A percentile compares a stretch with the other conserved stretches of the same genome.
These are phyloP conservation scores for Fragilariopsis cylindrus DNA, from an alignment of 108 stramenopile genomes.

Conservation along the genomic window DNA sequence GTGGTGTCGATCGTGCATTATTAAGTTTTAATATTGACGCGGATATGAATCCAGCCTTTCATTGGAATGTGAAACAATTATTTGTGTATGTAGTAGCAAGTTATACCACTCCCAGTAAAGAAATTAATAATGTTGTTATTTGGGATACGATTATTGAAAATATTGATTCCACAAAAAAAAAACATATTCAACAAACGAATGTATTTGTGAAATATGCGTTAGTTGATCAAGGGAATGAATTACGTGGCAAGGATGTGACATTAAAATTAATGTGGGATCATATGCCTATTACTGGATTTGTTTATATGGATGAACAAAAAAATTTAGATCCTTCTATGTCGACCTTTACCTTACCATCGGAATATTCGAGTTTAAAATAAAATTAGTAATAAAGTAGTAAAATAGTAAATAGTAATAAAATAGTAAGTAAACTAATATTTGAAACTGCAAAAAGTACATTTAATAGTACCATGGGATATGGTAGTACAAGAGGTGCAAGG, in stretches of 20 bases:
- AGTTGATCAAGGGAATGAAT: slow-evolving; percentile 92
- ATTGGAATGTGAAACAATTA: slow-evolving; percentile 98
- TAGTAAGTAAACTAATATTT: no score
- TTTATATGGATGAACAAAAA: slow-evolving; percentile 78
- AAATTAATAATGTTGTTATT: slow-evolving; percentile 90
- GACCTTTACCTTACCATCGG: slow-evolving; percentile 69
- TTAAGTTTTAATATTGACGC: slow-evolving; percentile 92
- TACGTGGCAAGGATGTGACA: slow-evolving; percentile 87
- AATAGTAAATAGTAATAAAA: neutral
- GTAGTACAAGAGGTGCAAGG: no score
- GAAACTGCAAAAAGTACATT: no score
- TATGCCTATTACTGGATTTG: slow-evolving; percentile 94
- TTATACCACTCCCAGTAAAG: slow-evolving; percentile 81
- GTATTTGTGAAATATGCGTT: slow-evolving; percentile 96
- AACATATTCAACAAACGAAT: slow-evolving; percentile 72
- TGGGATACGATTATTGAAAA: slow-evolving; percentile 97
- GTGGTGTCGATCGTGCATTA: slow-evolving; percentile 92
- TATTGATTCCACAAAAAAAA: slow-evolving; percentile 53
- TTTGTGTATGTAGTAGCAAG: slow-evolving; percentile 93
- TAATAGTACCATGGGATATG: no score
- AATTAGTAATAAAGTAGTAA: neutral
- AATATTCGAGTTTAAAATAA: slow-evolving; percentile 55
- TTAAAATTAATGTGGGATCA: slow-evolving; percentile 95
- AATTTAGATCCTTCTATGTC: slow-evolving; percentile 24
- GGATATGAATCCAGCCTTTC: slow-evolving; percentile 94